Base-by-base conservation (phyloP, 2,329 filamentous ascomycete genomes). In the Verticillium longisporum region DNA sequence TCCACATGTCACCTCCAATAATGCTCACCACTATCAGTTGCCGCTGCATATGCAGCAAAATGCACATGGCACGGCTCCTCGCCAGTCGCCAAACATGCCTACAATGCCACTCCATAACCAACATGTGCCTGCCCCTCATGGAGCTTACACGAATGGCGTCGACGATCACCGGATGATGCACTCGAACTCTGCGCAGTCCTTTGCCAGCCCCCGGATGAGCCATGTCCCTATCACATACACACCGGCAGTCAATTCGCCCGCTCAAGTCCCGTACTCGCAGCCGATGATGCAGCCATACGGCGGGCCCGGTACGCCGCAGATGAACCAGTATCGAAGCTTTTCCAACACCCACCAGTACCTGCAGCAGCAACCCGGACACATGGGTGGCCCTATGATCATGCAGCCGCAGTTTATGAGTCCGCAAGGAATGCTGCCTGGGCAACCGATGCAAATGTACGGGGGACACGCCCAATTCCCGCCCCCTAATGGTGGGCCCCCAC, bases 161-260 rank as follows among this genome's bases (percentile, higher is more conserved):
- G 93, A 96, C 66, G 90, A 92, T 62, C 91, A 93, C 70, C 86
- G 92, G 58, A 96, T 97, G 90, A 90, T 95, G 77, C 91, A 90
- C 61, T 90, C 88, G 6, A 92, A 88, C 66, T 92, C 90, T 31
- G 88, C 88, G 3, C 92, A 93, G 68, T 91, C 92, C 2, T 95
- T 92, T 72, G 89, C 91, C 9, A 97, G 93, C 15, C 92, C 94
- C 57, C 87, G 92, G 58, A 83, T 92, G 67, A 83, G 86, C 58
- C 88, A 88, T 65, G 83, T 86, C 15, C 85, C 87, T 34, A 85
- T 91, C 72, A 84, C 84, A 3, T 93, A 92, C 67, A 84, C 85
- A 21, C 84, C 83, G 2, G 83, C 85, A 13, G 87, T 91, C 78
- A 84, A 83, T 59, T 87, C 88, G 21, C 87, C 88, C 64, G 83